These are phyloP conservation scores for Sesbania bispinosa DNA, from an alignment of 306 rosid genomes.

Conservation along the genomic window DNA sequence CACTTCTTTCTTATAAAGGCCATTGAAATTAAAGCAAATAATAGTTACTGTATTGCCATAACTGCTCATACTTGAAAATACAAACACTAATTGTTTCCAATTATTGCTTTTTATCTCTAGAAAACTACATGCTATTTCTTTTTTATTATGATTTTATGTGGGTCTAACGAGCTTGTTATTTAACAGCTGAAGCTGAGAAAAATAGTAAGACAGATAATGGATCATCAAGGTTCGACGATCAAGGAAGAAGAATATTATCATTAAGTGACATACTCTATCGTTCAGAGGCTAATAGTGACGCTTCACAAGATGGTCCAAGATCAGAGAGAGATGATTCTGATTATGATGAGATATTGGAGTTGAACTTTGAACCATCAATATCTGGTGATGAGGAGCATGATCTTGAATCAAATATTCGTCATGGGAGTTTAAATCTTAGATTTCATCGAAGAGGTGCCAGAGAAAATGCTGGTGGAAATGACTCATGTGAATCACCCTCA, in stretches of 20 bases:
- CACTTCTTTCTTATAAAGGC: neutral
- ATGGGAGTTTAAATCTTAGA: conserved; percentile 87
- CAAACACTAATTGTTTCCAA: neutral
- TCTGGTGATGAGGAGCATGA: conserved; percentile 86
- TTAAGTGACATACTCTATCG: conserved; percentile 84
- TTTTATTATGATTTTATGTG: conserved; percentile 14
- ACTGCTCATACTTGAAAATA: neutral
- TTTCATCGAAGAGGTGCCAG: conserved; percentile 68
- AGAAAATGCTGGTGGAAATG: conserved; percentile 63
- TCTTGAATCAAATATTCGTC: conserved; percentile 69
- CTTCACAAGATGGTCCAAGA: conserved; percentile 81
- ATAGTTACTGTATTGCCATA: neutral
- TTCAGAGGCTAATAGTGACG: conserved; percentile 78
- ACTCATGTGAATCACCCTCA: conserved; percentile 71
- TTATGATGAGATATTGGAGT: conserved; percentile 84
- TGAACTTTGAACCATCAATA: conserved; percentile 85
- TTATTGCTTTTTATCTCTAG: neutral
- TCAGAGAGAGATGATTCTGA: conserved; percentile 96
- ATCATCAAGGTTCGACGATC: conserved; percentile 56
- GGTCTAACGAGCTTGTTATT: conserved; percentile 30
- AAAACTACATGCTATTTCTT: neutral
- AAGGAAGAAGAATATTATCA: conserved; percentile 66
- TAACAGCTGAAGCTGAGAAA: conserved; percentile 75
- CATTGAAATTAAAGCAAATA: neutral
- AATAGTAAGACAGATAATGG: conserved; percentile 54